Base-by-base conservation (phyloP, 495 filamentous ascomycete genomes). In the Penicillium robsamsonii region DNA sequence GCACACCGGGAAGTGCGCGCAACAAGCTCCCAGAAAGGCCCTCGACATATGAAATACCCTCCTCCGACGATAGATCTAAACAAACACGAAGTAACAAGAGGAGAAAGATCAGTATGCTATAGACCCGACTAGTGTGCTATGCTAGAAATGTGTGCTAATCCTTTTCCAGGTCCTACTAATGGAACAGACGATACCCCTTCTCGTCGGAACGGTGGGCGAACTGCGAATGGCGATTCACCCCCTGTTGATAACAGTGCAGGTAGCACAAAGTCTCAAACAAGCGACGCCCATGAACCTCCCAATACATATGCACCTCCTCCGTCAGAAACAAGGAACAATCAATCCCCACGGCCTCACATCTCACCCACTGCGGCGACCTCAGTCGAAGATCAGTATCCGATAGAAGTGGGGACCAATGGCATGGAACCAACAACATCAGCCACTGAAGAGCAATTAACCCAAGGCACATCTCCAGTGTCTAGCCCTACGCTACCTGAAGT, bases 41-140 rank as follows among this genome's bases (percentile, higher is more conserved):
- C 29, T 70, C 67, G 40, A 55, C 65, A 33, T 70, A 68, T 46
- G 67, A 70, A 15, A 53, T 70, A 56, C 65, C 63, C 3, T 52
- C 63, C 2, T 52, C 55, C 1, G 65, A 66, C 17, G 65, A 66
- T 6, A 46, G 30, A 17, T 44, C 47, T 7, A 46, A 46, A 43
- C 55, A 61, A 30, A 54, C 42, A 22, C 56, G 55, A 38, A 69
- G 68, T 46, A 65, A 58, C 33, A 64, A 66, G 47, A 40, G 58
- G 37, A 58, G 62, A 58, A 61, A 55, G 48, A 45, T 61, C 51
- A 61, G 64, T 70, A 57, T 18, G 62, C 62, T 17, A 38, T 15
- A 22, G 27, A 30, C 24, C 33, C 37, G 41, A 18, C 17, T 35
- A n/a, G n/a, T 38, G 8, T n/a, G 17, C 13, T 44, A 20, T 9